Base-by-base conservation (phyloP, 1,284 basidiomycete species). In the Lentinula novae-zelandiae region DNA sequence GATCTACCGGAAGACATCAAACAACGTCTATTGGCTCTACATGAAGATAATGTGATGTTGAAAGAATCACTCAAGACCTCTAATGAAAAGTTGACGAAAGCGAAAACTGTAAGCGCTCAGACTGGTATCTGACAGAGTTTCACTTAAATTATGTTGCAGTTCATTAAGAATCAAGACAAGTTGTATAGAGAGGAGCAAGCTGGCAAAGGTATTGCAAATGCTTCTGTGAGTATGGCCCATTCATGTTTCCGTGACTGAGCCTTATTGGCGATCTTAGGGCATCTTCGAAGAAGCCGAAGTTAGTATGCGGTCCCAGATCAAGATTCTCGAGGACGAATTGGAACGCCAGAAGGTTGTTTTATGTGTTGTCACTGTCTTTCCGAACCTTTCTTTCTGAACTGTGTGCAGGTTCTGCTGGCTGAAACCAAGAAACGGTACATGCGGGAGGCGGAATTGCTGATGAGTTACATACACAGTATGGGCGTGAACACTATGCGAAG, bases 91-190 rank as follows among this genome's bases (percentile, higher is more conserved):
- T 79, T 97, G 53, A 72, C 80, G 64, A 95, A 95, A 73, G 93
- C 94, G 3, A 88, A 87, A 67, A 79, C 81, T 66, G 92, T 93
- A 69, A 62, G 79, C 70, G 8, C 53, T 53, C 52, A 48, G 10
- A 36, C 53, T 27, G 42, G 1, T 49, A 12, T n/a, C 36, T 15
- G 39, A 15, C 9, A 33, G 15, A 10, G 13, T 17, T 22, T 17
- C 42, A 27, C 22, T 34, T 15, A 8, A 42, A 31, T 44, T 62
- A 44, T n/a, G 27, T 62, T 40, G 15, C 67, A 94, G 89, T 95
- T 96, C 73, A 95, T 97, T 78, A 93, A 93, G 73, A 82, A 88
- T 57, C 95, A 97, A 73, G 94, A 96, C 76, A 92, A 92, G 66
- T 78, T 94, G 36, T 90, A 93, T 75, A 91, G 89, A 67, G 87